These are phyloP conservation scores for Akanthomyces uredinophilus DNA, from an alignment of 2,329 filamentous ascomycete genomes.

Conservation along the genomic window DNA sequence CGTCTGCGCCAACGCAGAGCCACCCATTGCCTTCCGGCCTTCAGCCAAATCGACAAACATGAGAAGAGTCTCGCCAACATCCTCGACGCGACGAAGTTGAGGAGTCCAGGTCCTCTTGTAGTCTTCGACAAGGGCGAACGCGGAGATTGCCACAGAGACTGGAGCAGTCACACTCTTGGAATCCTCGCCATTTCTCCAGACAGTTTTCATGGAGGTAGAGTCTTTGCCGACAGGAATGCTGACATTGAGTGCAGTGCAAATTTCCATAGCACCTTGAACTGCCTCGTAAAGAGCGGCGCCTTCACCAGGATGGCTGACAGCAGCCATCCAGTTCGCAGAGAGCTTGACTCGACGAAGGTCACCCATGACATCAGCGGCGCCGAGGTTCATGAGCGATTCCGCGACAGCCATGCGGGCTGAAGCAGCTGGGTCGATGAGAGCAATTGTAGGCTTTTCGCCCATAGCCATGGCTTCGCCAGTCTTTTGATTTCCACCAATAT, in stretches of 20 bases:
- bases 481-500: conserved; percentile 57
- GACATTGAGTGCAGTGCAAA: conserved; percentile 85
- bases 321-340: conserved; percentile 98
- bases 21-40: conserved; percentile 77
- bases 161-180: conserved; percentile 86
- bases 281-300: conserved; percentile 90
- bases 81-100: conserved; percentile 72
- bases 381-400: conserved; percentile 89
- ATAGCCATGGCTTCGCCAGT: conserved; percentile 97
- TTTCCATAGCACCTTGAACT: conserved; percentile 84
- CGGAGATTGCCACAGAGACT: conserved; percentile 84
- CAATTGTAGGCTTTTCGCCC: conserved; percentile 86
- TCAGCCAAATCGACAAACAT: conserved; percentile 87
- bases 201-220: conserved; percentile 98
- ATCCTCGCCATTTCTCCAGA: conserved; percentile 72
- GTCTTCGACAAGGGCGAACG: conserved; percentile 79
- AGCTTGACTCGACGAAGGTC: conserved; percentile 76
- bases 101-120: conserved; percentile 91
- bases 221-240: conserved; percentile 97
- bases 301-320: conserved; percentile 88
- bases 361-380: conserved; percentile 66
- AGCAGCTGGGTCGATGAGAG: conserved; percentile 81
- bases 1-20: conserved; percentile 85
- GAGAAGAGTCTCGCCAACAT: conserved; percentile 82
- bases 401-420: conserved; percentile 96